phyloP scores from a whole-genome alignment of 768 basidiomycete species.

The Tylopilus sp. region DNA sequence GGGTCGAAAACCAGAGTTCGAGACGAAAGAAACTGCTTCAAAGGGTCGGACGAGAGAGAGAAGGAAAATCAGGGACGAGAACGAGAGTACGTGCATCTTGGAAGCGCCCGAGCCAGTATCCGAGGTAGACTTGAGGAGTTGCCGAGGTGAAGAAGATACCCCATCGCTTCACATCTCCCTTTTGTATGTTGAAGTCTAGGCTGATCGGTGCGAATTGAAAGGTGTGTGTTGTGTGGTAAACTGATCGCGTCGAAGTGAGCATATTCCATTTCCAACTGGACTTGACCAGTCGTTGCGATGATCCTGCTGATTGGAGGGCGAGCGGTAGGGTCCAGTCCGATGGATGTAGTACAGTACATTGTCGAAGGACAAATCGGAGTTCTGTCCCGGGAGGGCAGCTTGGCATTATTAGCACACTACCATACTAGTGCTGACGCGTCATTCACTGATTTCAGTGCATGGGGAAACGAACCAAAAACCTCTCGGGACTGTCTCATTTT shows the following conservation, averaged over 20 bases:
- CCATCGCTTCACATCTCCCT: not conserved
- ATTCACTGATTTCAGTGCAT: too few species aligned
- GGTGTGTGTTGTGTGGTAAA: conserved; percentile 4
- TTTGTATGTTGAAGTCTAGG: conserved; percentile 10
- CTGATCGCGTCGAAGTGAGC: not conserved
- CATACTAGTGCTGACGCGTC: too few species aligned
- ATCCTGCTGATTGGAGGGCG: not conserved
- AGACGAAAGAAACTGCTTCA: conserved; percentile 18
- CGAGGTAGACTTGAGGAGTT: conserved; percentile 14
- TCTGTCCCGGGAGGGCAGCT: too few species aligned
- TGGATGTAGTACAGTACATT: too few species aligned
- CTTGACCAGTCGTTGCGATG: not conserved
- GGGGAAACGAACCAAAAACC: conserved; percentile 39
- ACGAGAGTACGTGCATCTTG: conserved; percentile 22
- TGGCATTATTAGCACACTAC: too few species aligned
- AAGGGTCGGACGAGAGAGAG: conserved; percentile 11
- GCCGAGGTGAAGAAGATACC: not conserved
- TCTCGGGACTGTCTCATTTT: conserved; percentile 45
- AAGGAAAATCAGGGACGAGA: conserved; percentile 10
- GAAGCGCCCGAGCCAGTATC: conserved; percentile 6
- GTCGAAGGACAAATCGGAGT: not conserved
- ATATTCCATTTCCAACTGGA: not conserved
- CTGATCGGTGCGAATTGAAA: too few species aligned
- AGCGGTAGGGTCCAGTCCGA: too few species aligned
- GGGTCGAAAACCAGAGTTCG: conserved; percentile 2